A percentile compares a stretch with the other conserved stretches of the same genome.
These are phyloP conservation scores for Schwanniomyces sp. DNA, from an alignment of 805 yeast species.

Conservation along the genomic window DNA sequence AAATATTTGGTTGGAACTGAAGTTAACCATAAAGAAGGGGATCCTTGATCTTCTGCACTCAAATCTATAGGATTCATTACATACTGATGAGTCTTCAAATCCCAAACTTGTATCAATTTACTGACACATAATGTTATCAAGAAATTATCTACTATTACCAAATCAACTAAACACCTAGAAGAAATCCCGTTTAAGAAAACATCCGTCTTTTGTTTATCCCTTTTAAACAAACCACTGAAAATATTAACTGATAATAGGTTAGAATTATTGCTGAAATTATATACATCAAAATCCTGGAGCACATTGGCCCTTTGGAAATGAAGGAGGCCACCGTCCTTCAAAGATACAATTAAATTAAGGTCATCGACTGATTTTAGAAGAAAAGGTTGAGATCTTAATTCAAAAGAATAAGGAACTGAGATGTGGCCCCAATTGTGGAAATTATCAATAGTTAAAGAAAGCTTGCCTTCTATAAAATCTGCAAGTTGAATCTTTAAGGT, in stretches of 20 bases:
- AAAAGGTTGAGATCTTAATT: slow-evolving; percentile 33
- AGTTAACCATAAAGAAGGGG: slow-evolving; percentile 24
- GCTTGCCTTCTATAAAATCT: slow-evolving; percentile 38
- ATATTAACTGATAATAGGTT: slow-evolving; percentile 32
- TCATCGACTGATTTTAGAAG: slow-evolving; percentile 42
- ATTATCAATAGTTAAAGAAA: slow-evolving; percentile 24
- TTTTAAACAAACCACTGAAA: slow-evolving; percentile 21
- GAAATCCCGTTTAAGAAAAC: slow-evolving; percentile 35
- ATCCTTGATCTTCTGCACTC: slow-evolving; percentile 4
- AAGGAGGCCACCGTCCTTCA: slow-evolving; percentile 77
- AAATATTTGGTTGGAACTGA: slow-evolving; percentile 31
- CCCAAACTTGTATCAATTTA: slow-evolving; percentile 61
- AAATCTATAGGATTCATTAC: slow-evolving; percentile 13
- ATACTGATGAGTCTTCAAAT: slow-evolving; percentile 37
- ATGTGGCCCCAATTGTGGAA: slow-evolving; percentile 63
- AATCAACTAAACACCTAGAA: slow-evolving; percentile 44
- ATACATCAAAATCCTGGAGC: slow-evolving; percentile 38
- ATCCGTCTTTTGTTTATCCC: slow-evolving; percentile 9
- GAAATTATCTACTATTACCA: slow-evolving; percentile 33
- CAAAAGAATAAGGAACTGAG: slow-evolving; percentile 64
- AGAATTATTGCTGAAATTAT: slow-evolving; percentile 52
- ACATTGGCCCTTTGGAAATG: slow-evolving; percentile 47
- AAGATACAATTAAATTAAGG: slow-evolving; percentile 51
- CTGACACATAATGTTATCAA: slow-evolving; percentile 54
- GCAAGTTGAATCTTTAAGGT: slow-evolving; percentile 45